Percentiles rank a stretch among this genome's conserved stretches.
phyloP scores from a whole-genome alignment of 768 basidiomycete genomes.

The Trametes gibbosa region DNA sequence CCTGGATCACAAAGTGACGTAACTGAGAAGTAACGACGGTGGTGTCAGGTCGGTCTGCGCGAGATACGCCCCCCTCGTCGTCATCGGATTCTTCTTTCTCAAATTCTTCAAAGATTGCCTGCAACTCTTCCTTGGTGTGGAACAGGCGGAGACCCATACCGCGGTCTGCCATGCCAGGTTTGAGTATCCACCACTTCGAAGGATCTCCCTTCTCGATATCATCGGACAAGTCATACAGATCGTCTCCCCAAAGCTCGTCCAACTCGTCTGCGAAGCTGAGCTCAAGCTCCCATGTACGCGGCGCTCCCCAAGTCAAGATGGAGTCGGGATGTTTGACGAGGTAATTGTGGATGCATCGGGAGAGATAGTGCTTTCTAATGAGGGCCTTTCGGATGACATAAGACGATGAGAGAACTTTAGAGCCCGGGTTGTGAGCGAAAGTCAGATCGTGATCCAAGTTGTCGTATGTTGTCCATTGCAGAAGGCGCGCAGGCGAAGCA shows the following conservation, averaged over 20 bases:
- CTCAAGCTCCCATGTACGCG: constrained; percentile 81
- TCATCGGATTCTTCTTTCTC: constrained; percentile 56
- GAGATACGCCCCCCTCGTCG: constrained; percentile 36
- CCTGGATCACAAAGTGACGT: constrained; percentile 96
- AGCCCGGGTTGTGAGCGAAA: constrained; percentile 40
- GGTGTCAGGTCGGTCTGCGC: constrained; percentile 39
- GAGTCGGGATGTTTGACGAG: constrained; percentile 67
- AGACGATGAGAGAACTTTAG: constrained; percentile 63
- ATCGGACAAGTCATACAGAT: constrained; percentile 81
- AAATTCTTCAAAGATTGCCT: constrained; percentile 76
- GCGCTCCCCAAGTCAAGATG: constrained; percentile 52
- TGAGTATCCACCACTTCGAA: constrained; percentile 85
- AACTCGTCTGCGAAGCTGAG: constrained; percentile 91
- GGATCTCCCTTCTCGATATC: constrained; percentile 42
- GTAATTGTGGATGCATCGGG: constrained; percentile 69
- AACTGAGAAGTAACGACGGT: constrained; percentile 82
- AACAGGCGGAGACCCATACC: constrained; percentile 95
- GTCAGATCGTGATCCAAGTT: constrained; percentile 75
- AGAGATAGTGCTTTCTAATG: constrained; percentile 92
- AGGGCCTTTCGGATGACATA: constrained; percentile 90
- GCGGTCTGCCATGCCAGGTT: constrained; percentile 96
- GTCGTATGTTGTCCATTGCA: constrained; percentile 92
- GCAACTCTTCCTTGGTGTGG: constrained; percentile 68
- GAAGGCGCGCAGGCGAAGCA: constrained; percentile 28
- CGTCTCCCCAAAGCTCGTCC: constrained; percentile 90